A percentile compares a stretch with the other conserved stretches of the same genome.
Evolutionary conservation across 1,284 basidiomycete species (phyloP).

Genomic region (Cryptococcus sp.): DNA sequence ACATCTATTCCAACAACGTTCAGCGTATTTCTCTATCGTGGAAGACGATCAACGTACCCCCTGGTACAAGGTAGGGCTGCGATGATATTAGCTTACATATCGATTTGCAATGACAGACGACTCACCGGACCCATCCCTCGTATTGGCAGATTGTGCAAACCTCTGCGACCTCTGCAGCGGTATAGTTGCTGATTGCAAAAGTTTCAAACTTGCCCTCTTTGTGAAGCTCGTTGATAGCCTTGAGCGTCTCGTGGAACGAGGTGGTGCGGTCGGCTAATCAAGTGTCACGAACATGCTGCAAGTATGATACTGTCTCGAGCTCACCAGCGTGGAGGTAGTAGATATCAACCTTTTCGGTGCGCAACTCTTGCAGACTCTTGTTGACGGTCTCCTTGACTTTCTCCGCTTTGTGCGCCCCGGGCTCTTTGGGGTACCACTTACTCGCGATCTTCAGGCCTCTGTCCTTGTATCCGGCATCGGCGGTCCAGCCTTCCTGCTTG

Average conservation of each 20-base stretch:
- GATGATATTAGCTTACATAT: neutral
- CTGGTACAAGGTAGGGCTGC: conserved; percentile 66
- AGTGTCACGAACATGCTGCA: too few relatives aligned
- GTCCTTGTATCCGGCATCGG: conserved; percentile 32
- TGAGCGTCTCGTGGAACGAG: conserved; percentile 58
- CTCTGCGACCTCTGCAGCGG: conserved; percentile 56
- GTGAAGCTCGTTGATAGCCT: conserved; percentile 58
- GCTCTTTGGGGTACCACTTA: conserved; percentile 35
- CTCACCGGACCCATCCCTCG: conserved; percentile 26
- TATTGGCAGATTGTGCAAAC: conserved; percentile 27
- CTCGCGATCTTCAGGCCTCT: conserved; percentile 30
- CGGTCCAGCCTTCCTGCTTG: conserved; percentile 32
- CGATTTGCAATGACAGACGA: neutral
- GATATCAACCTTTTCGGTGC: conserved; percentile 55
- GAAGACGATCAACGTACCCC: conserved; percentile 53
- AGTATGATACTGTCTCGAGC: neutral
- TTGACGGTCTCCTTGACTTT: conserved; percentile 38
- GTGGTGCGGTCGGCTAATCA: conserved; percentile 56
- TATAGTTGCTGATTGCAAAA: conserved; percentile 62
- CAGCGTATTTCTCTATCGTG: too few relatives aligned
- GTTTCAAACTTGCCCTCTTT: conserved; percentile 58
- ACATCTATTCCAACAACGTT: conserved; percentile 3
- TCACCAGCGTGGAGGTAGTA: conserved; percentile 59
- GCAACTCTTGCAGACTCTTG: conserved; percentile 45
- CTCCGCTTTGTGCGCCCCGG: conserved; percentile 32